These are phyloP conservation scores for Loxodes magnus DNA, from an alignment of 73 alveolate genomes.

Conservation along the genomic window DNA sequence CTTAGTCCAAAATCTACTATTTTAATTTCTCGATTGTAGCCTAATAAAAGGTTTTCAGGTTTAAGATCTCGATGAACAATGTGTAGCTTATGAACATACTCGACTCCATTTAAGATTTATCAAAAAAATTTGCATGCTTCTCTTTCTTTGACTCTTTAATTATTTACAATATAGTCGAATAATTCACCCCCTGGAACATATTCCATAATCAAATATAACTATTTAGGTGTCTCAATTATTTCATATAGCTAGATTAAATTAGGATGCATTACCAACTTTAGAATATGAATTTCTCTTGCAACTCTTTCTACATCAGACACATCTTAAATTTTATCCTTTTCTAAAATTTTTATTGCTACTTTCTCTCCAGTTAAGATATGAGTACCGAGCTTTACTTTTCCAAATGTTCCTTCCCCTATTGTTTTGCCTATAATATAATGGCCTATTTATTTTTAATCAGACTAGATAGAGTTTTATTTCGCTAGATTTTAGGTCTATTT, in stretches of 20 bases:
- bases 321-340: slow-evolving; percentile 57
- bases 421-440: slow-evolving; percentile 13
- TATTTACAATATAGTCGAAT: slow-evolving; percentile 56
- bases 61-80: slow-evolving; percentile 29
- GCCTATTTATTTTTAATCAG: too few species aligned
- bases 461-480: too few species aligned
- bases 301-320: slow-evolving; percentile 63
- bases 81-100: slow-evolving; percentile 52
- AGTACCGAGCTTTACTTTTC: slow-evolving; percentile 44
- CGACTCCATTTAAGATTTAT: slow-evolving; percentile 65
- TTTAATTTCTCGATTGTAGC: slow-evolving; percentile 48
- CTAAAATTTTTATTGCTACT: slow-evolving; percentile 70
- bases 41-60: neutral
- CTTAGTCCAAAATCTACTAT: slow-evolving; percentile 83
- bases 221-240: slow-evolving; percentile 23
- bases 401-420: slow-evolving; percentile 57
- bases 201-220: slow-evolving; percentile 55
- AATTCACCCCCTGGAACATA: slow-evolving; percentile 70
- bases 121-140: slow-evolving; percentile 68
- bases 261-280: slow-evolving; percentile 58
- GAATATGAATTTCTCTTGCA: slow-evolving; percentile 59
- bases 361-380: slow-evolving; percentile 34
- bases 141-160: slow-evolving; percentile 31
- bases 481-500: too few species aligned
- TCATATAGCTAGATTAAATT: slow-evolving; percentile 66